Base-by-base conservation (phyloP, 345 rosid genomes). In the Syzygium grande region DNA sequence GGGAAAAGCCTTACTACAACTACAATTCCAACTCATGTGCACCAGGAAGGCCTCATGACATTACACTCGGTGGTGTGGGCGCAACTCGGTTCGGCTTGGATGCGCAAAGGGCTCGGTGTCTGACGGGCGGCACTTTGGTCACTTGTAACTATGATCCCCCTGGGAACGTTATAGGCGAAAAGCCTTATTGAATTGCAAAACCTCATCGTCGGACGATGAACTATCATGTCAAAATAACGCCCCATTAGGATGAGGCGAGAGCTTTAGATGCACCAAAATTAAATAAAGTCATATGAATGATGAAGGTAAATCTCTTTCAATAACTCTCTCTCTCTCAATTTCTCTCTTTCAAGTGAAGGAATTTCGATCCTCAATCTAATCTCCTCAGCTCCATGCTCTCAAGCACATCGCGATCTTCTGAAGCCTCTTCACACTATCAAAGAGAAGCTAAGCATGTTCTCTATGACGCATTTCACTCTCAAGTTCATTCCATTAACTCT, bases 71-170 rank as follows among this genome's bases (percentile, higher is more conserved):
- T 89, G n/a, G 89, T 89, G n/a, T 89, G 89, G 89, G 87, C 53
- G 87, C 25, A 85, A 54, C 27, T 89, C 87, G 29, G 51, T 85
- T 58, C 63, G 84, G 16, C 19, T 89, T 3, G 87, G 90, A 15
- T 89, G 89, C 22, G 87, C 86, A 0, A 89, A 59, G 78, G 78
- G 91, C 29, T 46, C 21, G 7, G 25, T 89, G 91, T 51, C 29
- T 5, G 5, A 87, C 56, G 2, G 86, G 89, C 0, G 90, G 91
- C 52, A 84, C 88, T 11, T 29, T 91, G 43, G n/a, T 92, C 11
- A 41, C 49, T 46, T 92, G 93, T 61, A 90, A 86, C 89, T 92
- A 92, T 56, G 87, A 86, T 56, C 93, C 92, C 38, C 88, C 56
- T 0, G 90, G 90, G 7, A 90, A 89, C 49, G 29, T 14, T 27